phyloP scores from a whole-genome alignment of 2,329 filamentous ascomycete species.

The Lasiodiplodia sp. region DNA sequence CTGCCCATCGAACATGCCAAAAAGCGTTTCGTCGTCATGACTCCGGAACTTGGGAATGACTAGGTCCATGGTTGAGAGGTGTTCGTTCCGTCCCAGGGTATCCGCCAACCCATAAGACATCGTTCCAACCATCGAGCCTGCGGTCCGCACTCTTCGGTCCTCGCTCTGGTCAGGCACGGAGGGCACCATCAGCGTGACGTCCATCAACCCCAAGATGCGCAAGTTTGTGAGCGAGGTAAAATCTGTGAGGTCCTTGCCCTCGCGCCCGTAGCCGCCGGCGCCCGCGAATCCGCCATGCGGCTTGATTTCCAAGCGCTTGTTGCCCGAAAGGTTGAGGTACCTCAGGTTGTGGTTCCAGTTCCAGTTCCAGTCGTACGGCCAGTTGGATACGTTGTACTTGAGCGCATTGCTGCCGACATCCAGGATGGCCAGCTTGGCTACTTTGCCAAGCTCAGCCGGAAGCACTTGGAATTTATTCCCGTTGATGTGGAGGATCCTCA shows the following conservation, averaged over 20 bases:
- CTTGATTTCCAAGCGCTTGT: conserved; percentile 93
- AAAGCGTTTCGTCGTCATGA: conserved; percentile 84
- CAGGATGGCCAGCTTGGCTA: conserved; percentile 87
- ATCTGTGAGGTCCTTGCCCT: conserved; percentile 81
- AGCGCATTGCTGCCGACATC: conserved; percentile 94
- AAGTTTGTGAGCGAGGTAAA: conserved; percentile 86
- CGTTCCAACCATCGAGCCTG: conserved; percentile 88
- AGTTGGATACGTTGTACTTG: conserved; percentile 99
- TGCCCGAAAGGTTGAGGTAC: conserved; percentile 95
- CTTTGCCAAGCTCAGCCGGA: conserved; percentile 92
- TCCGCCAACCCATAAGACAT: conserved; percentile 98
- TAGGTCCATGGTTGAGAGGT: conserved; percentile 93
- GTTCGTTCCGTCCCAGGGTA: conserved; percentile 89
- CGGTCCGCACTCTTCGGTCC: conserved; percentile 94
- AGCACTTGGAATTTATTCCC: conserved; percentile 97
- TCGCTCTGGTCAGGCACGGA: conserved; percentile 95
- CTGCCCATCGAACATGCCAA: conserved; percentile 97
- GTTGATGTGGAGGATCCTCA: conserved; percentile 94
- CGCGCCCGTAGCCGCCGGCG: conserved; percentile 54
- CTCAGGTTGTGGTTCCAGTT: conserved; percentile 95
- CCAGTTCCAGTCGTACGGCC: conserved; percentile 99
- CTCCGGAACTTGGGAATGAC: conserved; percentile 92
- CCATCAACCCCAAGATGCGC: conserved; percentile 91
- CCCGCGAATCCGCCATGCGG: conserved; percentile 66
- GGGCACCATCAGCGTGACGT: conserved; percentile 92